Percentiles rank a stretch among this genome's conserved stretches.
phyloP scores from a whole-genome alignment of 1,139 yeast genomes.

The Sugiyamaella grinbergsii region DNA sequence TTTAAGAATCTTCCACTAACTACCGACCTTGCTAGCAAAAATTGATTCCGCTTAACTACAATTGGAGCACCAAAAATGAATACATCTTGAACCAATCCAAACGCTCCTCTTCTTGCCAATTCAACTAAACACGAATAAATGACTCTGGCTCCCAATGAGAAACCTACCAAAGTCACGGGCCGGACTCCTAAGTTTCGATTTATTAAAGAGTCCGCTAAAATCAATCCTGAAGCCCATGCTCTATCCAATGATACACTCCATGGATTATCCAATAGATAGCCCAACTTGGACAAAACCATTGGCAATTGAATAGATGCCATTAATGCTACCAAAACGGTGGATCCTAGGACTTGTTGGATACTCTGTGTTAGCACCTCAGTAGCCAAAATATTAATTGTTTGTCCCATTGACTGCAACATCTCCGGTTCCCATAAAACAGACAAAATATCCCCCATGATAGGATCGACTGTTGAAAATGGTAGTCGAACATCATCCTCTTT shows the following conservation, averaged over 20 bases:
- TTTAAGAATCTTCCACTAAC: slow-evolving; percentile 90
- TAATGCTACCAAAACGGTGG: slow-evolving; percentile 84
- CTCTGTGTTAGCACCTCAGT: slow-evolving; percentile 92
- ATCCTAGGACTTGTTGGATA: slow-evolving; percentile 92
- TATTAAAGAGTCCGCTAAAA: slow-evolving; percentile 86
- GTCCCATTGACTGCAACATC: slow-evolving; percentile 94
- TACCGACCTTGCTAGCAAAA: slow-evolving; percentile 77
- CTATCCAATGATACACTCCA: slow-evolving; percentile 97
- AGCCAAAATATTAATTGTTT: slow-evolving; percentile 89
- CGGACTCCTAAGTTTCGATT: slow-evolving; percentile 88
- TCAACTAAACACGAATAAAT: slow-evolving; percentile 89
- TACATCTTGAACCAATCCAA: slow-evolving; percentile 87
- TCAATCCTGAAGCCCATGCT: slow-evolving; percentile 95
- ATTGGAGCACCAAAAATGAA: slow-evolving; percentile 87
- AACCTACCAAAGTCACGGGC: slow-evolving; percentile 91
- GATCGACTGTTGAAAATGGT: slow-evolving; percentile 95
- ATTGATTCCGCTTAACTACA: slow-evolving; percentile 74
- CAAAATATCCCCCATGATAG: slow-evolving; percentile 94
- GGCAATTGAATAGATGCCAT: slow-evolving; percentile 97
- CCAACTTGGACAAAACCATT: slow-evolving; percentile 83
- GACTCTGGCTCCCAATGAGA: slow-evolving; percentile 90
- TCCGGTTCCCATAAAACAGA: slow-evolving; percentile 98
- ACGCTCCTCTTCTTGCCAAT: slow-evolving; percentile 81
- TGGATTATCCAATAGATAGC: slow-evolving; percentile 91
- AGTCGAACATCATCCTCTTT: slow-evolving; percentile 92